phyloP scores from a whole-genome alignment of 2,329 filamentous ascomycete species.

The Aspergillus novoparasiticus region DNA sequence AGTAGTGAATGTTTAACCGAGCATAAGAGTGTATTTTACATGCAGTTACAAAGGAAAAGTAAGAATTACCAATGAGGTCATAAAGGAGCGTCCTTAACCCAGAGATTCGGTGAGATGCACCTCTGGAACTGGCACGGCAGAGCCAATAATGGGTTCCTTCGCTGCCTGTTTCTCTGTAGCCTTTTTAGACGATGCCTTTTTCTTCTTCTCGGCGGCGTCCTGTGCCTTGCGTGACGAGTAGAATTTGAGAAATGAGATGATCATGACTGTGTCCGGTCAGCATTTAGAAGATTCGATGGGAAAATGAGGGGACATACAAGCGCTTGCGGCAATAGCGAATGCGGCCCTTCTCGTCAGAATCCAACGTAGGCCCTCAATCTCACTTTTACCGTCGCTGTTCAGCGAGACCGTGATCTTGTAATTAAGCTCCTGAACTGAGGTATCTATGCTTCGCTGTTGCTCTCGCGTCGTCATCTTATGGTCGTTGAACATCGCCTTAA shows the following conservation, averaged over 20 bases:
- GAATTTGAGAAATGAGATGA: slow-evolving; percentile 50
- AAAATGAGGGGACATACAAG: slow-evolving; percentile 40
- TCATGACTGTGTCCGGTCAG: slow-evolving; percentile 44
- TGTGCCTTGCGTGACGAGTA: slow-evolving; percentile 43
- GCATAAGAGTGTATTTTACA: not conserved
- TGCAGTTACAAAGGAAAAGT: not conserved
- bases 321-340: slow-evolving; percentile 57
- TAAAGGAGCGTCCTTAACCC: slow-evolving; percentile 22
- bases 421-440: slow-evolving; percentile 88
- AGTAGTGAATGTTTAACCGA: not conserved
- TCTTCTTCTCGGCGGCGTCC: slow-evolving; percentile 38
- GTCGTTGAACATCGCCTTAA: slow-evolving; percentile 97
- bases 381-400: slow-evolving; percentile 86
- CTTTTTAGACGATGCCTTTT: slow-evolving; percentile 37
- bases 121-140: slow-evolving; percentile 19
- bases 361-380: slow-evolving; percentile 91
- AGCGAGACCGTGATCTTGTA: slow-evolving; percentile 93
- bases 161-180: slow-evolving; percentile 24
- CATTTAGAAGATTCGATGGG: not conserved
- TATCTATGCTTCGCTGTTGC: slow-evolving; percentile 83
- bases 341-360: slow-evolving; percentile 70
- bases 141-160: slow-evolving; percentile 19
- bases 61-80: not conserved
- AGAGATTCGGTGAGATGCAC: slow-evolving; percentile 34
- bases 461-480: slow-evolving; percentile 88